A percentile compares a stretch with the other conserved stretches of the same genome.
Conservation (phyloP, 164 flowering plant genomes). For the Liquidambar formosana region DNA sequence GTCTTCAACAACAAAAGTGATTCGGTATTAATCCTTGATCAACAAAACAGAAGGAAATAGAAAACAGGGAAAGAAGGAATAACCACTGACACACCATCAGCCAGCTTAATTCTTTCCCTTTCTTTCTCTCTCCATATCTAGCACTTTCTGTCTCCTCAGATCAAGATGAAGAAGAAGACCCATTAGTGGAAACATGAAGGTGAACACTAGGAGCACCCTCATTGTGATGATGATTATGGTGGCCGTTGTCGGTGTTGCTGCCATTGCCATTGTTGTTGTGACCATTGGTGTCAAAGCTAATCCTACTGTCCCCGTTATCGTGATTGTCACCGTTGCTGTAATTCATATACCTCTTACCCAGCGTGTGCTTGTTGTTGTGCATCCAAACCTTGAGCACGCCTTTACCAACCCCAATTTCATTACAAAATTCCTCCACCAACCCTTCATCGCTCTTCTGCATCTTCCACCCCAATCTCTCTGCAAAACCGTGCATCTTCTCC, state of each 20-base stretch:
- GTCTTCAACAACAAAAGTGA: background rate
- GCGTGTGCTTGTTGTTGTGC: constrained; percentile 69
- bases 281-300: constrained; percentile 4
- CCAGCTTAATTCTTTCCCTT: background rate
- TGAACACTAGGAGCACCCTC: background rate
- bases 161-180: constrained; percentile 50
- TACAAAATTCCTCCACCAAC: constrained; percentile 56
- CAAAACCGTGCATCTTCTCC: constrained; percentile 65
- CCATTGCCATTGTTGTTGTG: background rate
- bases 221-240: background rate
- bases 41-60: background rate
- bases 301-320: background rate
- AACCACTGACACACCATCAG: background rate
- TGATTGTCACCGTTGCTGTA: background rate
- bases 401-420: constrained; percentile 57
- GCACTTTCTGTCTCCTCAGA: background rate
- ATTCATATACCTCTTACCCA: constrained; percentile 28
- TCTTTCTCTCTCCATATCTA: background rate
- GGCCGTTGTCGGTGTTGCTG: too few species aligned
- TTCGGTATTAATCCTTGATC: background rate
- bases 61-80: background rate
- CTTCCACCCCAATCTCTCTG: constrained; percentile 76
- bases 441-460: constrained; percentile 59
- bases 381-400: constrained; percentile 83
- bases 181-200: constrained; percentile 23